A percentile compares a stretch with the other conserved stretches of the same genome.
Evolutionary conservation across 2,329 filamentous ascomycete genomes (phyloP).

Genomic region (Pseudonectria buxi): DNA sequence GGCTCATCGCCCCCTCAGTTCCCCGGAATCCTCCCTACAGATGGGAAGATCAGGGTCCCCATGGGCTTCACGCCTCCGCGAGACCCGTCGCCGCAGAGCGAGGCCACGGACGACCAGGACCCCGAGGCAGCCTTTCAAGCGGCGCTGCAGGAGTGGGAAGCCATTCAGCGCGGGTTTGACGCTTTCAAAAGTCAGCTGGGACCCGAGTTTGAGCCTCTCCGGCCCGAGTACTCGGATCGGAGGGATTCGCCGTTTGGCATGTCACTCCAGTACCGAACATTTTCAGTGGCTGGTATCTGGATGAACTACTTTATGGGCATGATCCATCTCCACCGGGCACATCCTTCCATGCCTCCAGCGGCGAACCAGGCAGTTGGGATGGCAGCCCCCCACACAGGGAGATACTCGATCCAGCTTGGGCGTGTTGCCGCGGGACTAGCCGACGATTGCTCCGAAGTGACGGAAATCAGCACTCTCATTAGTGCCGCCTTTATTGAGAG

Average conservation of each 20-base stretch:
- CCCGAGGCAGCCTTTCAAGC: constrained; percentile 58
- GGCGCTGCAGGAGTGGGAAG: constrained; percentile 74
- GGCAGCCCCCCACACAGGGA: constrained; percentile 63
- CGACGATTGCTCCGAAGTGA: constrained; percentile 44
- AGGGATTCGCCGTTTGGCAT: constrained; percentile 71
- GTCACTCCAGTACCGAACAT: constrained; percentile 74
- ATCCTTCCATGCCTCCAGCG: constrained; percentile 86
- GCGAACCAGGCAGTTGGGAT: constrained; percentile 81
- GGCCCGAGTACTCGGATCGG: constrained; percentile 56
- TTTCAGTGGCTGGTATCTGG: constrained; percentile 83
- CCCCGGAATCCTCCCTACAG: constrained; percentile 49
- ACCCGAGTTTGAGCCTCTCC: constrained; percentile 68
- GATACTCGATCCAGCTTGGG: constrained; percentile 68
- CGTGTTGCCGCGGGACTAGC: constrained; percentile 70
- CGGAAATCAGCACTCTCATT: constrained; percentile 66
- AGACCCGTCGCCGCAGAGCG: constrained; percentile 36
- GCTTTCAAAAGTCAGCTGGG: constrained; percentile 61
- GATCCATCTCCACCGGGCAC: constrained; percentile 73
- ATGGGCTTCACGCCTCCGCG: constrained; percentile 48
- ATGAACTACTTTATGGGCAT: constrained; percentile 79
- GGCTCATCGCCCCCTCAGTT: constrained; percentile 37
- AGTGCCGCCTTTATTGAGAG: constrained; percentile 78
- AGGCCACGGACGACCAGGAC: constrained; percentile 45
- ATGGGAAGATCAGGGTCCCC: constrained; percentile 43
- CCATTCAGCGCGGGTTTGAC: constrained; percentile 64